Conservation (phyloP, 352 stramenopile species). For the Pythium periplocum region DNA sequence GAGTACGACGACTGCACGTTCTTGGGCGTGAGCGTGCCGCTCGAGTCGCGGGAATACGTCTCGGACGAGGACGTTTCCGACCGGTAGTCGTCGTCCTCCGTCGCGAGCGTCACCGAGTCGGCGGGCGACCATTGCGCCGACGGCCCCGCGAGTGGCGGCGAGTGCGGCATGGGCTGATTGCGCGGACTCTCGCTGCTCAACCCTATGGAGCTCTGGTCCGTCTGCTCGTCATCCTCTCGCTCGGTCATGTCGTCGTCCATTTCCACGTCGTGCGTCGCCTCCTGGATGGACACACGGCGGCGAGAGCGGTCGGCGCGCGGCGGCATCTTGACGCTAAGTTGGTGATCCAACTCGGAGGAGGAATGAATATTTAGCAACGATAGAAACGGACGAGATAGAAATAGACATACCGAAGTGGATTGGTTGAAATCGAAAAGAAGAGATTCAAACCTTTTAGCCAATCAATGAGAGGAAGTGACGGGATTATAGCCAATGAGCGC, state of each 20-base stretch:
- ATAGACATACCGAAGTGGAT: conserved; percentile 2
- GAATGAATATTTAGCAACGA: no score
- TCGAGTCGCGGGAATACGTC: conserved; percentile 27
- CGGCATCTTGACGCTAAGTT: conserved; percentile 3
- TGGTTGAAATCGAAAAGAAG: conserved; percentile 7
- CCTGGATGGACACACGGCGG: conserved; percentile 10
- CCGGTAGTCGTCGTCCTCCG: conserved; percentile 74
- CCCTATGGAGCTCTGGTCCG: conserved; percentile 17
- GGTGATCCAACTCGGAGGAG: neutral
- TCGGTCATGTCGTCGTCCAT: conserved; percentile 21
- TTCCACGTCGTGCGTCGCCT: conserved; percentile 3
- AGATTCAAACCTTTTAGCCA: conserved; percentile 10
- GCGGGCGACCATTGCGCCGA: conserved; percentile 32
- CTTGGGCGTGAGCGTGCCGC: conserved; percentile 18
- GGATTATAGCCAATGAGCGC: no score
- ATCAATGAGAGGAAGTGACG: neutral
- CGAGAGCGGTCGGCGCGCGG: neutral
- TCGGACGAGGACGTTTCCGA: conserved; percentile 69
- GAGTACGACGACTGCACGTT: conserved; percentile 40
- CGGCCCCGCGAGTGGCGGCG: conserved; percentile 11
- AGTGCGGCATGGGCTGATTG: conserved; percentile 6
- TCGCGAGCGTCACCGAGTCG: conserved; percentile 47
- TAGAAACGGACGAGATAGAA: no score
- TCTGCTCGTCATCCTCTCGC: conserved; percentile 23
- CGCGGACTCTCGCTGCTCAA: conserved; percentile 14